Percentiles rank a stretch among this genome's conserved stretches.
These are phyloP conservation scores for Dunaliella sp. DNA, from an alignment of 139 green algal species.

Conservation along the genomic window DNA sequence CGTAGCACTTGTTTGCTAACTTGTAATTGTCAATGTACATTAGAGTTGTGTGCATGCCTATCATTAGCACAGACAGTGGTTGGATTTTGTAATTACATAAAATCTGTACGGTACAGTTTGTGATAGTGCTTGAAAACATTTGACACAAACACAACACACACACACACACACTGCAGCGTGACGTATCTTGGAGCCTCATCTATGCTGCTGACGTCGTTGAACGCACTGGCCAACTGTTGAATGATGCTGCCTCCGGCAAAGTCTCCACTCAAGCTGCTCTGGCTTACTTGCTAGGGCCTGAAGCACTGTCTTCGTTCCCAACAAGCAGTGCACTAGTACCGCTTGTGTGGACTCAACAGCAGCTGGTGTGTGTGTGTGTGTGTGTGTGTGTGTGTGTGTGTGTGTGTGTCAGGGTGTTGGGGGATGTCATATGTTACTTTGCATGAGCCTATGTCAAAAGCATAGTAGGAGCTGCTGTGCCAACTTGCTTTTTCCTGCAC, in stretches of 20 bases:
- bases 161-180: too few species aligned
- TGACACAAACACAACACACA: too few species aligned
- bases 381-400: background rate
- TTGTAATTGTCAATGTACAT: too few species aligned
- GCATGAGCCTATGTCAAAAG: background rate
- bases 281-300: conserved; percentile 1
- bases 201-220: conserved; percentile 9
- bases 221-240: background rate
- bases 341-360: background rate
- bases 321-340: background rate
- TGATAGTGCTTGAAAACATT: too few species aligned
- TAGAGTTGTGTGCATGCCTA: too few species aligned
- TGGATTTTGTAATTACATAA: too few species aligned
- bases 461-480: background rate
- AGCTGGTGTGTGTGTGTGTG: background rate
- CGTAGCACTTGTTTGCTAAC: too few species aligned
- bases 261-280: background rate
- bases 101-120: too few species aligned
- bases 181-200: conserved; percentile 1
- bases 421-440: background rate
- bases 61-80: too few species aligned
- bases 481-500: background rate
- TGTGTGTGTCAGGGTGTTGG: background rate
- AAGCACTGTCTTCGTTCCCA: background rate
- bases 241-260: background rate